phyloP scores from a whole-genome alignment of 177 flowering plant species.

The Telopea speciosissima region DNA sequence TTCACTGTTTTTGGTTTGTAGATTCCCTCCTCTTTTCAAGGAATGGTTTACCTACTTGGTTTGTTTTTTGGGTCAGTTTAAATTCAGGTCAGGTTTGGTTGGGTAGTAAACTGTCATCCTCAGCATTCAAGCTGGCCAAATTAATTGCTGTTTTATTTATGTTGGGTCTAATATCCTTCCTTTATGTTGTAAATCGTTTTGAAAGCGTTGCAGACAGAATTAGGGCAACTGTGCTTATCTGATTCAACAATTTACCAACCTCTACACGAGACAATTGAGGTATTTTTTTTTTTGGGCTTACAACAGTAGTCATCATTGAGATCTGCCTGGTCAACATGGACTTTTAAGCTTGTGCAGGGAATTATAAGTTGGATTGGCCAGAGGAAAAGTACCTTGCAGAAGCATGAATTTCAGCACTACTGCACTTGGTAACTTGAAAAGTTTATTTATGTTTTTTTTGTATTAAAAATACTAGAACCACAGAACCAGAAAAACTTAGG shows the following conservation, averaged over 20 bases:
- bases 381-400: constrained; percentile 46
- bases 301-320: not conserved
- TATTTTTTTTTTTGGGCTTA: constrained; percentile 10
- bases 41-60: no score
- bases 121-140: no score
- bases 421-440: constrained; percentile 51
- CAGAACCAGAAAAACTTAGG: no score
- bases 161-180: not conserved
- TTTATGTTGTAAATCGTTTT: constrained; percentile 19
- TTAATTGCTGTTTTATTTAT: no score
- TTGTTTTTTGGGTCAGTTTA: no score
- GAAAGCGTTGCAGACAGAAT: constrained; percentile 71
- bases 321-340: constrained; percentile 3
- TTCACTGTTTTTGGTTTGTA: no score
- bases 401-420: constrained; percentile 73
- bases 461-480: no score
- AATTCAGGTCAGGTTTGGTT: no score
- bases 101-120: no score
- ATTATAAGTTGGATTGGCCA: constrained; percentile 68
- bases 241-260: constrained; percentile 60
- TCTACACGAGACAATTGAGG: constrained; percentile 73
- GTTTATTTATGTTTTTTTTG: constrained; percentile 3
- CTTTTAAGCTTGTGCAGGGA: constrained; percentile 39
- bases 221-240: constrained; percentile 47
- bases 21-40: no score